Evolutionary conservation across 768 basidiomycete species (phyloP).

Genomic region (Mycena chlorophos): DNA sequence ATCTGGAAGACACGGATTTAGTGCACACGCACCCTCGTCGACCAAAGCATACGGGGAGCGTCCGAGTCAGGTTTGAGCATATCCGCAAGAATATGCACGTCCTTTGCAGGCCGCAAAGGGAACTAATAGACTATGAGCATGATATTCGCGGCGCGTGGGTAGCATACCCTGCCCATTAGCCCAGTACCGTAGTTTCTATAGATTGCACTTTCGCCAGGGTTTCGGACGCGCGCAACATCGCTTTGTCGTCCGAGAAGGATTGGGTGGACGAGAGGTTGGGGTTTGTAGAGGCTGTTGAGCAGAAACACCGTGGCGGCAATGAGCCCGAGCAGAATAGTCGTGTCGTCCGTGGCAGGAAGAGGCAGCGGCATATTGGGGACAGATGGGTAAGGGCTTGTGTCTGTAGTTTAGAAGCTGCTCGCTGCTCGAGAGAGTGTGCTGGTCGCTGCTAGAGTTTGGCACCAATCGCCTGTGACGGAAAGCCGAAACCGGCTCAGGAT

Average conservation of each 20-base stretch:
- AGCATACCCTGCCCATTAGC: conserved; percentile 72
- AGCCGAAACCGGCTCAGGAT: too few relatives aligned
- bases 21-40: conserved; percentile 55
- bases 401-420: too few relatives aligned
- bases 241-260: conserved; percentile 90
- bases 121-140: conserved; percentile 49
- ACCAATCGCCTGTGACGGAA: too few relatives aligned
- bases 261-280: conserved; percentile 88
- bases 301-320: conserved; percentile 76
- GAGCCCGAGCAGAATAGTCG: conserved; percentile 75
- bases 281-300: conserved; percentile 75
- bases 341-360: conserved; percentile 57
- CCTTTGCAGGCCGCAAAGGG: conserved; percentile 69
- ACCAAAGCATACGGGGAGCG: conserved; percentile 74
- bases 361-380: background rate
- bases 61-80: conserved; percentile 67
- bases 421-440: too few relatives aligned
- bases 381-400: too few relatives aligned
- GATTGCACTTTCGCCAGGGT: conserved; percentile 79
- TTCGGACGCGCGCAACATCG: conserved; percentile 80
- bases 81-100: conserved; percentile 65
- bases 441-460: too few relatives aligned
- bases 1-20: background rate
- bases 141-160: conserved; percentile 5
- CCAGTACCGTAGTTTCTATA: conserved; percentile 92